phyloP scores from a whole-genome alignment of 2,329 filamentous ascomycete genomes.

The Aspergillus sp. region DNA sequence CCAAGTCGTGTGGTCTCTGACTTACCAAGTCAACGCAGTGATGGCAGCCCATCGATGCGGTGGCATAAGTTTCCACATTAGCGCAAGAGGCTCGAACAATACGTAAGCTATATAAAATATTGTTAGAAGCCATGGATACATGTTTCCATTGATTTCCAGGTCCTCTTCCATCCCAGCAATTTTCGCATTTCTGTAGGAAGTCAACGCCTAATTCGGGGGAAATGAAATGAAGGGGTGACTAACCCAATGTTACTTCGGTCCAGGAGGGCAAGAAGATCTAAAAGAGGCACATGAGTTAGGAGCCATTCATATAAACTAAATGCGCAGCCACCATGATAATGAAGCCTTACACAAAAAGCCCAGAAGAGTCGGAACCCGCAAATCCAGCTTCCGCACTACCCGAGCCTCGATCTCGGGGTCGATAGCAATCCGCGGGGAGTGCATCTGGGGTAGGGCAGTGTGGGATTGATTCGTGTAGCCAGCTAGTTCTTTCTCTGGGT shows the following conservation, averaged over 20 bases:
- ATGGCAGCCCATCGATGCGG: conserved; percentile 46
- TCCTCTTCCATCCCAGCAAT: conserved; percentile 55
- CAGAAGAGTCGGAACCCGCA: conserved; percentile 34
- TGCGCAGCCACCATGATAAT: not conserved
- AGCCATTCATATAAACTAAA: not conserved
- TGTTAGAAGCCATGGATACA: conserved; percentile 53
- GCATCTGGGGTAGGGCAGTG: conserved; percentile 20
- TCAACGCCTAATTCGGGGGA: conserved; percentile 4
- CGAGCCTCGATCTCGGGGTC: conserved; percentile 37
- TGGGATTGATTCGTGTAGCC: conserved; percentile 22
- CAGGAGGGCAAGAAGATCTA: conserved; percentile 49
- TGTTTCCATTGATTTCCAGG: conserved; percentile 47
- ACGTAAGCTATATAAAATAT: conserved; percentile 55
- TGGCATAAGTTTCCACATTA: conserved; percentile 47
- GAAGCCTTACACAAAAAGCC: conserved; percentile 39
- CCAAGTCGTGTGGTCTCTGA: conserved; percentile 13
- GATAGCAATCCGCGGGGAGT: conserved; percentile 21
- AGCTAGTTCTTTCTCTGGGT: conserved; percentile 29
- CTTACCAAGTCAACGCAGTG: conserved; percentile 43
- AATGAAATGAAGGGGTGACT: conserved; percentile 7
- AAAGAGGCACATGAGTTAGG: conserved; percentile 1
- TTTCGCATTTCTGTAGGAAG: conserved; percentile 48
- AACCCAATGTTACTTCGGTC: conserved; percentile 54
- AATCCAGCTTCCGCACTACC: conserved; percentile 39
- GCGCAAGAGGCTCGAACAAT: conserved; percentile 40